Evolutionary conservation across 306 rosid genomes (phyloP).

Genomic region (Boehmeria nivea): DNA sequence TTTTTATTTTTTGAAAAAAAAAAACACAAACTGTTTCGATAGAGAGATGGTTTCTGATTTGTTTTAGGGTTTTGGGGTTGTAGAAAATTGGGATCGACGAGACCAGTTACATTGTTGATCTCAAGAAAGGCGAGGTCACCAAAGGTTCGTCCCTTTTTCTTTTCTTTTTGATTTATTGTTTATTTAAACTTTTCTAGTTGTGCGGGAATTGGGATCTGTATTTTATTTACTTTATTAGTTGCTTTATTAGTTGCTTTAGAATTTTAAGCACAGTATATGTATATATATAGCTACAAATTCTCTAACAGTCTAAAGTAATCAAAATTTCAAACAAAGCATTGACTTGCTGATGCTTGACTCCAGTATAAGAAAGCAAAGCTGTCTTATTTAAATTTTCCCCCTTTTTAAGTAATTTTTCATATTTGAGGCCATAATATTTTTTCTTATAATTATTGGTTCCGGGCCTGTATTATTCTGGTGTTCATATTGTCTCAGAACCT

Average conservation of each 20-base stretch:
- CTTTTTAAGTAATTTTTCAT: too few relatives aligned
- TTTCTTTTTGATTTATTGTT: not conserved
- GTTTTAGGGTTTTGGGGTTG: slow-evolving; percentile 1
- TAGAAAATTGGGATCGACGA: slow-evolving; percentile 85
- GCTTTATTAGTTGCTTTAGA: too few relatives aligned
- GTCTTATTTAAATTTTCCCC: too few relatives aligned
- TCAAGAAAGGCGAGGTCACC: slow-evolving; percentile 75
- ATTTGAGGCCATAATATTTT: too few relatives aligned
- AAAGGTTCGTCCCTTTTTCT: slow-evolving; percentile 49
- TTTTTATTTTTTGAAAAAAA: not conserved
- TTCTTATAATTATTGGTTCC: too few relatives aligned
- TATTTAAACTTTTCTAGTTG: not conserved
- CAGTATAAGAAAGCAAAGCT: too few relatives aligned
- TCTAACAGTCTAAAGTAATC: too few relatives aligned
- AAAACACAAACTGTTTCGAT: not conserved
- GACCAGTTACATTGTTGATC: slow-evolving; percentile 68
- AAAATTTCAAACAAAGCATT: too few relatives aligned
- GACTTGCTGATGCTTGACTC: too few relatives aligned
- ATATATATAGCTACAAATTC: too few relatives aligned
- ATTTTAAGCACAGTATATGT: too few relatives aligned
- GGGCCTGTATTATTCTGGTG: not conserved
- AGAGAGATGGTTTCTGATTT: too few relatives aligned
- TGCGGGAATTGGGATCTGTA: not conserved
- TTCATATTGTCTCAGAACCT: not conserved
- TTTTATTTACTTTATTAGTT: not conserved